Evolutionary conservation across 768 basidiomycete species (phyloP).

Genomic region (Tricholoma matsutake): DNA sequence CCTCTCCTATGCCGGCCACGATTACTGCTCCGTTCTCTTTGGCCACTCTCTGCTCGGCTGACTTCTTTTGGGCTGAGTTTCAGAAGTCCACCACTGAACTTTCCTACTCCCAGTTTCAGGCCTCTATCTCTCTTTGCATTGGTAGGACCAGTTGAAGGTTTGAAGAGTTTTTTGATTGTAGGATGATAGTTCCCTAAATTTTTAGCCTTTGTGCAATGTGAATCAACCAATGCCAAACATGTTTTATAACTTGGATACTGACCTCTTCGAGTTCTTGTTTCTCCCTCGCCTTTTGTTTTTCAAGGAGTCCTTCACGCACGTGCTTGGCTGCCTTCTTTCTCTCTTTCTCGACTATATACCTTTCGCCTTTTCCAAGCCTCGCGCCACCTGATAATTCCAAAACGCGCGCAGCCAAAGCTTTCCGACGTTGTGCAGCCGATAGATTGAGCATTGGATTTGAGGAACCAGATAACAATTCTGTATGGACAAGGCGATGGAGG

Average conservation of each 20-base stretch:
- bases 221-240: constrained; percentile 1
- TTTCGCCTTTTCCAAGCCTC: constrained; percentile 76
- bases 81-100: constrained; percentile 66
- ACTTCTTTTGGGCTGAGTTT: constrained; percentile 65
- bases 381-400: constrained; percentile 66
- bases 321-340: constrained; percentile 68
- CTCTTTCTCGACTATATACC: constrained; percentile 54
- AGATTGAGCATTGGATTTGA: constrained; percentile 58
- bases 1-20: not conserved
- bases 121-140: constrained; percentile 59
- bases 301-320: constrained; percentile 65
- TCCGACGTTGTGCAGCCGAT: constrained; percentile 64
- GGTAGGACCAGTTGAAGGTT: constrained; percentile 25
- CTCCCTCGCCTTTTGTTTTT: constrained; percentile 57
- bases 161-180: constrained; percentile 65
- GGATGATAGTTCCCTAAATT: constrained; percentile 85
- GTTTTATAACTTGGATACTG: constrained; percentile 23
- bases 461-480: constrained; percentile 73
- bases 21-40: constrained; percentile 20
- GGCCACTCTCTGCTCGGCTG: constrained; percentile 26
- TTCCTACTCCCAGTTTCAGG: constrained; percentile 76
- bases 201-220: constrained; percentile 57
- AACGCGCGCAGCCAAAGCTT: constrained; percentile 75
- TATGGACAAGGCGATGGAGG: constrained; percentile 78
- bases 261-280: constrained; percentile 68